Evolutionary conservation across 1,284 basidiomycete genomes (phyloP), one percentile per base, ranked within the genome.

Genomic region (Apiotrichum veenhuisii): DNA sequence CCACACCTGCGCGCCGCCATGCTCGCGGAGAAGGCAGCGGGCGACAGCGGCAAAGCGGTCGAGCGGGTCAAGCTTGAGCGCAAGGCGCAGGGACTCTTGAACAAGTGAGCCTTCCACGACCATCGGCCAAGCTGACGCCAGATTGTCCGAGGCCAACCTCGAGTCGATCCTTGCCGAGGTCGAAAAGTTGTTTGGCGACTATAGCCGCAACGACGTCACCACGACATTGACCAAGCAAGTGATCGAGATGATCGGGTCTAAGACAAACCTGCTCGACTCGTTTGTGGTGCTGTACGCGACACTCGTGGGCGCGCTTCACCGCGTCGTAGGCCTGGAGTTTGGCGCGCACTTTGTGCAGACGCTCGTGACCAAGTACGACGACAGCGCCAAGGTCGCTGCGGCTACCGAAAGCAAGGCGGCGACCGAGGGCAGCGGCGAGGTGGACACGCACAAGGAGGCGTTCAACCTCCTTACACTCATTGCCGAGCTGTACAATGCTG

Each of bases 401-500:
- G 46, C 47, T 10, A 55, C 30, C 15, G 52, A 57, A n/a, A 27
- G 50, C 2, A 22, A 41, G 36, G 55, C 64, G 3, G 45, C 48
- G 11, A 44, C 52, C 5, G 40, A 47, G 12, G n/a, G n/a, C n/a
- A n/a, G n/a, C n/a, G 58, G 51, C 23, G 54, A 55, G 27, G 42
- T 64, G 22, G 61, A 67, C 36, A 63, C 64, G 5, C 68, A 61
- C 15, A 97, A 97, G 75, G 90, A 96, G 73, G 87, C 87, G 60
- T 85, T 88, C 18, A 98, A 98, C 73, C 78, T 99, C 30, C 82
- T 94, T 34, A 85, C 91, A 0, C 82, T 98, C 11, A 79, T 97
- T 23, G 89, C 91, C 3, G 91, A 98, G 71, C 79, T 98, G 37
- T 98, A 98, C 80, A 98, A 98, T 73, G 90, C 97, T 69, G 89